Percentiles rank a stretch among this genome's conserved stretches.
Conservation (phyloP, 192 early-diverging fungal genomes). For the Dispira parvispora region DNA sequence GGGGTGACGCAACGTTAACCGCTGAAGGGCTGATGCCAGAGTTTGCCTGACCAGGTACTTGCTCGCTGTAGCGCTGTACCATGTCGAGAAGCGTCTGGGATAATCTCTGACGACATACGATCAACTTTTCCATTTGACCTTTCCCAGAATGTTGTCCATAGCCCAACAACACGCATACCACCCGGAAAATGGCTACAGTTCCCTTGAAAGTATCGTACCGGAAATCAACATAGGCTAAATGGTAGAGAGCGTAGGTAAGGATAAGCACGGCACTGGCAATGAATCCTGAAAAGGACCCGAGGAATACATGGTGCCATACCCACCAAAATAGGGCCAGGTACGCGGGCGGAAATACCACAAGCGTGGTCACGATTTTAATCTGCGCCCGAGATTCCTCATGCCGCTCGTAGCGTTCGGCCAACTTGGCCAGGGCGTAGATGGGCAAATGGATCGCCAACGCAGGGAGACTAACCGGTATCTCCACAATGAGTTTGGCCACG, state of each 20-base stretch:
- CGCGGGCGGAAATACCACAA: neutral
- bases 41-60: too few relatives aligned
- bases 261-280: neutral
- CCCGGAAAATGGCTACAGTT: neutral
- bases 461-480: constrained; percentile 7
- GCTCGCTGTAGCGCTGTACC: too few relatives aligned
- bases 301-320: neutral
- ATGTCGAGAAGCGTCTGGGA: too few relatives aligned
- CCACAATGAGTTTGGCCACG: neutral
- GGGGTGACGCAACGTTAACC: too few relatives aligned
- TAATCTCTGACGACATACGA: too few relatives aligned
- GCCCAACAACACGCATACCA: neutral
- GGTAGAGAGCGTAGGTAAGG: neutral
- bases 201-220: constrained; percentile 3
- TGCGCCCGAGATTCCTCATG: constrained; percentile 1
- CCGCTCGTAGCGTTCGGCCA: neutral
- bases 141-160: too few relatives aligned
- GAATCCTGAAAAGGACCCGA: neutral
- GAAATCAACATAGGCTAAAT: constrained; percentile 4
- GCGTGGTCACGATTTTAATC: neutral
- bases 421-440: neutral
- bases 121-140: too few relatives aligned
- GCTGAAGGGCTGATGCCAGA: too few relatives aligned
- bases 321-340: neutral
- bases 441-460: constrained; percentile 1